Evolutionary conservation across 2,329 filamentous ascomycete genomes (phyloP), one percentile per base, ranked within the genome.

Genomic region (Ascochyta lentis): DNA sequence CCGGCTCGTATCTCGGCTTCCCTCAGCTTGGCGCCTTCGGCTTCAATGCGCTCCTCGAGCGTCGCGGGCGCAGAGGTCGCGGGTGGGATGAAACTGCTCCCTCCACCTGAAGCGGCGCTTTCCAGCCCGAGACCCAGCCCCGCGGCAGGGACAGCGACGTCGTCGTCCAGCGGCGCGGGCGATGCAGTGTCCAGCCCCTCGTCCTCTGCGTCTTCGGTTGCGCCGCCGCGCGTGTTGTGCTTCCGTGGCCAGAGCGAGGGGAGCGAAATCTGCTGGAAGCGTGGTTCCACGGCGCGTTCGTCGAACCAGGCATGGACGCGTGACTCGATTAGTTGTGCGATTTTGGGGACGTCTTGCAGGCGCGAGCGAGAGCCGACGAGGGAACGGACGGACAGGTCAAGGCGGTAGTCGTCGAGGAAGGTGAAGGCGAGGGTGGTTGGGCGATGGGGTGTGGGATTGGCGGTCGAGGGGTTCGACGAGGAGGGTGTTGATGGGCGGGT

Each of bases 341-440:
- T 94, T 73, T 96, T 96, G 26, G 91, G 91, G 1, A 96, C 90
- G 72, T 96, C 91, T 70, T 95, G 90, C 3, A 96, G 78, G 15
- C 90, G 83, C 3, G 88, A 90, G n/a, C 91, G 85, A 56, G 88
- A 91, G 33, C 91, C 91, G 5, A 96, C 84, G 13, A 95, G 81
- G 49, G 89, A 92, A 59, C 90, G 84, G 26, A 94, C 90, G 3
- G 88, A 91, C 60, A 96, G 88, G 73, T 95, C 91, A 19, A 96
- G 82, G 24, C 91, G 83, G 77, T 96, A 96, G 77, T 95, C 91
- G 72, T 94, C 90, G 31, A 94, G 83, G 71, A 99, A 99, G 53
- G 92, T 96, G 76, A 99, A 98, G 0, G 91, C 91, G 75, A 99
- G 89, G 72, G 92, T 96, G 3, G 95, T 96, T 4, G 90, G 90